phyloP scores from a whole-genome alignment of 495 filamentous ascomycete genomes.

The Friedmanniomyces endolithicus region DNA sequence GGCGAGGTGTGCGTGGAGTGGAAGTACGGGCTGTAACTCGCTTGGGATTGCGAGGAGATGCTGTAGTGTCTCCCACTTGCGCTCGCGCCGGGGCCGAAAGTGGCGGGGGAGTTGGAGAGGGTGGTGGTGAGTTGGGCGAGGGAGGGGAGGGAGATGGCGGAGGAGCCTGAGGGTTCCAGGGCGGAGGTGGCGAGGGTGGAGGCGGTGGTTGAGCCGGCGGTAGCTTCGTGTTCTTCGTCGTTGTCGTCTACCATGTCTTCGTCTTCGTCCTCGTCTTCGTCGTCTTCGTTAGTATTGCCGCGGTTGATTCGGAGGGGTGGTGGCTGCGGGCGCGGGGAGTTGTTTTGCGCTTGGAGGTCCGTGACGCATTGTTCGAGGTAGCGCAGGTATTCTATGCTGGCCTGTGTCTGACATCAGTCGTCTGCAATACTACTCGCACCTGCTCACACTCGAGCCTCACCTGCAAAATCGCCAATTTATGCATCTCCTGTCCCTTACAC shows the following conservation, averaged over 20 bases:
- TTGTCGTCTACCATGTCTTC: constrained; percentile 22
- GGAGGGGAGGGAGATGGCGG: constrained; percentile 6
- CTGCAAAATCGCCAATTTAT: constrained; percentile 93
- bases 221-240: background rate
- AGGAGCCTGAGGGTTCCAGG: constrained; percentile 14
- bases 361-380: constrained; percentile 84
- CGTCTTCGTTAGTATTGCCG: constrained; percentile 17
- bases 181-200: constrained; percentile 18
- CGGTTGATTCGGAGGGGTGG: background rate
- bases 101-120: constrained; percentile 4
- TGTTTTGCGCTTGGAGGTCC: constrained; percentile 53
- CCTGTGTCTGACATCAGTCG: constrained; percentile 38
- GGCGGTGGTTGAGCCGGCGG: background rate
- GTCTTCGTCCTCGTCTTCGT: constrained; percentile 27
- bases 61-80: constrained; percentile 17
- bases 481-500: constrained; percentile 85
- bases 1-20: constrained; percentile 40
- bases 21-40: constrained; percentile 62
- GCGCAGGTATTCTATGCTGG: constrained; percentile 91
- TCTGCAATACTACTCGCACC: background rate
- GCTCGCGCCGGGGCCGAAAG: constrained; percentile 3
- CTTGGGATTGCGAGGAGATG: constrained; percentile 19
- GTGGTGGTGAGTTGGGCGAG: constrained; percentile 13
- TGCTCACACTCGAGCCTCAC: constrained; percentile 33
- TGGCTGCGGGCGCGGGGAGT: background rate